phyloP scores from a whole-genome alignment of 2,329 filamentous ascomycete genomes.

The Penicillium sp. region DNA sequence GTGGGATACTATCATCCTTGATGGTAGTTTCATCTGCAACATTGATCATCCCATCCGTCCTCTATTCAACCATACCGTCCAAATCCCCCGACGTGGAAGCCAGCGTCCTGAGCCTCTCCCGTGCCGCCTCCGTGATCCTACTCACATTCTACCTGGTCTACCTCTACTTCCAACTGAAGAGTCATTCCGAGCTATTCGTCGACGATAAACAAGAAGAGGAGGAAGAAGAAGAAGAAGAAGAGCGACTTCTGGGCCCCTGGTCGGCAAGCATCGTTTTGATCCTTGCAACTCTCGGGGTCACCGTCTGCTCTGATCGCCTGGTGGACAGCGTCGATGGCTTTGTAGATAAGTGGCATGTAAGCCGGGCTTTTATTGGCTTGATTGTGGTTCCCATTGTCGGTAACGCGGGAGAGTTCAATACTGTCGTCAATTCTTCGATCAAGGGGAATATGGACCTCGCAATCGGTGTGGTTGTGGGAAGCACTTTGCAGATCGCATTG shows the following conservation, averaged over 20 bases:
- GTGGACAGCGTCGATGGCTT: constrained; percentile 57
- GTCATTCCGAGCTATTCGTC: constrained; percentile 19
- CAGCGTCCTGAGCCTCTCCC: constrained; percentile 42
- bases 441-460: constrained; percentile 61
- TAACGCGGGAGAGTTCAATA: constrained; percentile 58
- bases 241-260: constrained; percentile 12
- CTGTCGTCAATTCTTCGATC: constrained; percentile 55
- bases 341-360: constrained; percentile 52
- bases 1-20: constrained; percentile 75
- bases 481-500: constrained; percentile 57
- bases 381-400: constrained; percentile 59
- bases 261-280: constrained; percentile 20
- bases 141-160: constrained; percentile 56
- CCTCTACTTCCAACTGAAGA: constrained; percentile 54
- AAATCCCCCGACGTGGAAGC: constrained; percentile 8
- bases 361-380: constrained; percentile 58
- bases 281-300: constrained; percentile 20
- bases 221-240: constrained; percentile 16
- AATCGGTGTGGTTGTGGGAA: constrained; percentile 56
- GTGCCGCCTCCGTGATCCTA: constrained; percentile 55
- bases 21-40: constrained; percentile 72
- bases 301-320: constrained; percentile 38
- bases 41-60: constrained; percentile 66
- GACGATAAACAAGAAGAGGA: constrained; percentile 15
- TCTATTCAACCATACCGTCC: constrained; percentile 18